Evolutionary conservation across 345 rosid genomes (phyloP).

Genomic region (Lumnitzera racemosa): DNA sequence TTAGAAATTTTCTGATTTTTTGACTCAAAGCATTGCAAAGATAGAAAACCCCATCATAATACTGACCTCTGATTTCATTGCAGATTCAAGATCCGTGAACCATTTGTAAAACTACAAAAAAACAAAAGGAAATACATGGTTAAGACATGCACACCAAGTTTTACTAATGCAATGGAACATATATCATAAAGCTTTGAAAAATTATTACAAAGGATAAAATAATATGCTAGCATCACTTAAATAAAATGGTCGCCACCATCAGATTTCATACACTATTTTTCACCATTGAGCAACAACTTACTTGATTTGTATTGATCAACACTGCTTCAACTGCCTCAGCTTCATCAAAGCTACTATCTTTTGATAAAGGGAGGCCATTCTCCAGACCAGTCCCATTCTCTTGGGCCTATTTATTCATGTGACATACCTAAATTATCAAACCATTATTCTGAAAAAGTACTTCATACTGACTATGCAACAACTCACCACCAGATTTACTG

Average conservation of each 20-base stretch:
- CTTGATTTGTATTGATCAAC: constrained; percentile 84
- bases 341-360: constrained; percentile 40
- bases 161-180: background rate
- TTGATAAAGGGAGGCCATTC: constrained; percentile 46
- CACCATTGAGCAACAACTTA: constrained; percentile 2
- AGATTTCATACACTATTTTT: background rate
- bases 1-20: background rate
- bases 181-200: too few species aligned
- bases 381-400: constrained; percentile 52
- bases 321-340: constrained; percentile 67
- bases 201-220: background rate
- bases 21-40: background rate
- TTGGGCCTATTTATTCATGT: constrained; percentile 37
- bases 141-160: background rate
- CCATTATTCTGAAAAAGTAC: background rate
- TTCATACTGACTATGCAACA: background rate
- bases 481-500: constrained; percentile 50
- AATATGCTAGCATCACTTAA: background rate
- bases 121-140: background rate
- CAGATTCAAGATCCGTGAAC: constrained; percentile 97
- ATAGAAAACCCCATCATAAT: constrained; percentile 4
- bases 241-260: background rate
- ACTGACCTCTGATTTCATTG: constrained; percentile 98
- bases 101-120: constrained; percentile 79
- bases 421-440: background rate